Conservation (phyloP, 2,329 filamentous ascomycete species). For the Penicillium sp. region DNA sequence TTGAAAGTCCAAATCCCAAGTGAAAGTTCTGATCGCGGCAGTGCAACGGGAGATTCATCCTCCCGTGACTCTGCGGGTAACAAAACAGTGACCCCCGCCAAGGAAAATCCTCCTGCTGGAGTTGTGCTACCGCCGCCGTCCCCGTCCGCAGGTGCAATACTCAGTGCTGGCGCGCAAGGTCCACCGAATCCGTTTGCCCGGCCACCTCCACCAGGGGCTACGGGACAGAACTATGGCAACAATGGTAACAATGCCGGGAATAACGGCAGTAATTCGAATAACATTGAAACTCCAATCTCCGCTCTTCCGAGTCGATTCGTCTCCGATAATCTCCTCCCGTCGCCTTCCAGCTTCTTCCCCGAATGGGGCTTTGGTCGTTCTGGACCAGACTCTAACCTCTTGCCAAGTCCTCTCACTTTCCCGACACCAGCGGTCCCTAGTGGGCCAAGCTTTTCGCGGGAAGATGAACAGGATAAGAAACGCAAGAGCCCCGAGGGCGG, state of each 20-base stretch:
- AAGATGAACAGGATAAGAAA: constrained; percentile 51
- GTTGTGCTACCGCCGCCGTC: constrained; percentile 91
- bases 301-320: constrained; percentile 91
- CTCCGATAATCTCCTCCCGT: constrained; percentile 82
- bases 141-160: constrained; percentile 79
- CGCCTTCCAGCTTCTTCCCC: constrained; percentile 87
- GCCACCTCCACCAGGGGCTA: constrained; percentile 69
- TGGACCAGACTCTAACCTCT: constrained; percentile 74
- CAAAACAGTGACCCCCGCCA: constrained; percentile 62
- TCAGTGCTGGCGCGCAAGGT: constrained; percentile 88
- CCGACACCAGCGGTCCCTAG: constrained; percentile 68
- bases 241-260: constrained; percentile 23
- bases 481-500: constrained; percentile 49
- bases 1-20: constrained; percentile 95
- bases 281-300: constrained; percentile 80
- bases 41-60: constrained; percentile 72
- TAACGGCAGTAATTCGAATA: constrained; percentile 32
- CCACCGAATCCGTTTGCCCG: constrained; percentile 95
- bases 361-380: constrained; percentile 77
- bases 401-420: constrained; percentile 91
- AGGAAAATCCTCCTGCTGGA: constrained; percentile 64
- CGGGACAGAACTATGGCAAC: constrained; percentile 45
- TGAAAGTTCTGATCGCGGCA: constrained; percentile 76
- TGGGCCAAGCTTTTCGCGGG: constrained; percentile 46
- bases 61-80: constrained; percentile 65